A percentile compares a stretch with the other conserved stretches of the same genome.
phyloP scores from a whole-genome alignment of 805 yeast genomes.

The Middelhovenomyces tepae region DNA sequence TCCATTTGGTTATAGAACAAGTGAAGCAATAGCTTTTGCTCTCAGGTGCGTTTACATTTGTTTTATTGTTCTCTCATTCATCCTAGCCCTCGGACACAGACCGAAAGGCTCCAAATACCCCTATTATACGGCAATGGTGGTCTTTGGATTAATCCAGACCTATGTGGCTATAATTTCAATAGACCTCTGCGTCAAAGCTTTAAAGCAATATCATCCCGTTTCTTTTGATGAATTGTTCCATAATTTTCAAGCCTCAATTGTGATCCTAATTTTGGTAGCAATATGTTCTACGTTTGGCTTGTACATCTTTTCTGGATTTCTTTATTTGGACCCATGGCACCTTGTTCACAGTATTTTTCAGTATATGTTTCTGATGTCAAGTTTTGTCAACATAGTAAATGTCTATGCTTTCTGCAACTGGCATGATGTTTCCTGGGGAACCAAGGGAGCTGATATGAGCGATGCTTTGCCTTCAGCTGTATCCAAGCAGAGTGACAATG shows the following conservation, averaged over 20 bases:
- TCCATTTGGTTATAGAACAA: slow-evolving; percentile 22
- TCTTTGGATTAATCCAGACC: slow-evolving; percentile 49
- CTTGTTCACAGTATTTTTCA: slow-evolving; percentile 40
- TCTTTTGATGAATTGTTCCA: slow-evolving; percentile 16
- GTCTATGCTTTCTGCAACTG: slow-evolving; percentile 57
- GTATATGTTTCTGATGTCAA: slow-evolving; percentile 21
- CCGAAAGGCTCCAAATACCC: slow-evolving; percentile 49
- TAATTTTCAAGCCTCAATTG: slow-evolving; percentile 29
- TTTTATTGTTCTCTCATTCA: slow-evolving; percentile 46
- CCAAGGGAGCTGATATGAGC: slow-evolving; percentile 47
- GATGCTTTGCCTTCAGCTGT: slow-evolving; percentile 40
- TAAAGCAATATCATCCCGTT: slow-evolving; percentile 23
- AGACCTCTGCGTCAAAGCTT: slow-evolving; percentile 44
- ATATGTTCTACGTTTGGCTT: slow-evolving; percentile 48
- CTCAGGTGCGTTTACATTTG: slow-evolving; percentile 46
- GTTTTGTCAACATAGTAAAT: slow-evolving; percentile 35
- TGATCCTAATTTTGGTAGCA: slow-evolving; percentile 46
- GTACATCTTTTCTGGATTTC: slow-evolving; percentile 43
- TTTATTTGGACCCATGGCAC: slow-evolving; percentile 56
- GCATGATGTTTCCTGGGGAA: slow-evolving; percentile 61
- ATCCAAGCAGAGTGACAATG: slow-evolving; percentile 41
- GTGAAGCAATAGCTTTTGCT: slow-evolving; percentile 37
- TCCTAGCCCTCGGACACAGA: slow-evolving; percentile 49
- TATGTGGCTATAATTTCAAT: slow-evolving; percentile 48
- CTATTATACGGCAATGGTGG: slow-evolving; percentile 40